phyloP scores from a whole-genome alignment of 345 rosid species.

The Chamaenerion angustifolium region DNA sequence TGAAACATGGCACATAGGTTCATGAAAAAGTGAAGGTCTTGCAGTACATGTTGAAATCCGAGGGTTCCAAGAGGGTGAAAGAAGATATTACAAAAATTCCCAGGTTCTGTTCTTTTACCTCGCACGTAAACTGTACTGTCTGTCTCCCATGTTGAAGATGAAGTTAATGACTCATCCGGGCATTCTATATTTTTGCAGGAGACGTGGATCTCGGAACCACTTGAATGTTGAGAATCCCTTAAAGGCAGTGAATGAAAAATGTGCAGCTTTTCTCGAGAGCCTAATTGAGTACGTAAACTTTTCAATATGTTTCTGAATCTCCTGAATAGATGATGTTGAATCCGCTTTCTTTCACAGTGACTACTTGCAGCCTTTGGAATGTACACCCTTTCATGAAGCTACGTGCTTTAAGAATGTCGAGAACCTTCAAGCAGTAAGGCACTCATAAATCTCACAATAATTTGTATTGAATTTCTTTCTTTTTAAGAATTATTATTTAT shows the following conservation, averaged over 20 bases:
- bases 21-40: slow-evolving; percentile 54
- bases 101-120: slow-evolving; percentile 25
- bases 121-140: not conserved
- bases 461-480: too few species aligned
- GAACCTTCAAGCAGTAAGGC: slow-evolving; percentile 50
- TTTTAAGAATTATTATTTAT: too few species aligned
- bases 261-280: slow-evolving; percentile 35
- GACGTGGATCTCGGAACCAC: slow-evolving; percentile 30
- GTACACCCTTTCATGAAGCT: slow-evolving; percentile 52
- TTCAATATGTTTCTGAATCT: too few species aligned
- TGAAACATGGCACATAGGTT: slow-evolving; percentile 32
- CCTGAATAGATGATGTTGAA: not conserved
- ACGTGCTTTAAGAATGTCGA: slow-evolving; percentile 66
- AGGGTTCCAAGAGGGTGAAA: slow-evolving; percentile 36
- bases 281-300: slow-evolving; percentile 43
- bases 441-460: not conserved
- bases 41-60: slow-evolving; percentile 35
- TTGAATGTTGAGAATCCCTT: slow-evolving; percentile 26
- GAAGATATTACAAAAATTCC: slow-evolving; percentile 31
- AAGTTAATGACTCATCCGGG: too few species aligned
- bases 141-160: too few species aligned
- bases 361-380: slow-evolving; percentile 67
- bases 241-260: slow-evolving; percentile 42
- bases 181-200: slow-evolving; percentile 25
- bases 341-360: slow-evolving; percentile 29